These are phyloP conservation scores for Aurinia saxatilis DNA, from an alignment of 345 rosid genomes.

Conservation along the genomic window DNA sequence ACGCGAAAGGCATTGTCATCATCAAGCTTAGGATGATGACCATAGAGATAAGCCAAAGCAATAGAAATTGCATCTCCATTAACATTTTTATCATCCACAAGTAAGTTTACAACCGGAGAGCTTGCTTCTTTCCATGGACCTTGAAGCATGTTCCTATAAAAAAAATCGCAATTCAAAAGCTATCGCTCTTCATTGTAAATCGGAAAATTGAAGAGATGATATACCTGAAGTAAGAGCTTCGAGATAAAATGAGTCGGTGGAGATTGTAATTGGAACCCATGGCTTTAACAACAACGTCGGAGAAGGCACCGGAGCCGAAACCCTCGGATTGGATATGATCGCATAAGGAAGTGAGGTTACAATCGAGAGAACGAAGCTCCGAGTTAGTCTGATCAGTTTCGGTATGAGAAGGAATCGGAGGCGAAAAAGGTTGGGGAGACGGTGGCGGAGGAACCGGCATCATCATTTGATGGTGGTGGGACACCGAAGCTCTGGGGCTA, in stretches of 20 bases:
- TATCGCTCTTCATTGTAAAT: not conserved
- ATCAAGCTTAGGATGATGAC: conserved; percentile 83
- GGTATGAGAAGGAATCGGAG: conserved; percentile 41
- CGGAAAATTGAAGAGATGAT: not conserved
- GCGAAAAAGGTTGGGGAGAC: conserved; percentile 43
- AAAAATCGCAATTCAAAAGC: conserved; percentile 1
- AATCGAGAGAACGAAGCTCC: conserved; percentile 73
- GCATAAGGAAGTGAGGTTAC: conserved; percentile 83
- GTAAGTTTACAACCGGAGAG: conserved; percentile 61
- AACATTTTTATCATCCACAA: conserved; percentile 90
- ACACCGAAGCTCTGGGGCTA: conserved; percentile 27
- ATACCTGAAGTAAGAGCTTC: conserved; percentile 93
- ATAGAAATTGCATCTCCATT: conserved; percentile 72
- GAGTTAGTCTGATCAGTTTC: conserved; percentile 61
- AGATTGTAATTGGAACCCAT: conserved; percentile 86
- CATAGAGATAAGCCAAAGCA: conserved; percentile 84
- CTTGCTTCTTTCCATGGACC: conserved; percentile 97
- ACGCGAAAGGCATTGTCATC: conserved; percentile 86
- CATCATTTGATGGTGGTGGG: conserved; percentile 26
- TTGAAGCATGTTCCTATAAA: conserved; percentile 77
- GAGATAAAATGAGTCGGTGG: conserved; percentile 89
- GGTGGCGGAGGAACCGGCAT: conserved; percentile 37
- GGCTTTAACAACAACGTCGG: conserved; percentile 77
- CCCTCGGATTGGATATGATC: conserved; percentile 90
- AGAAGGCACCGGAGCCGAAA: conserved; percentile 75